These are phyloP conservation scores for sorghum (Sorghum bicolor) DNA, from an alignment of 176 grass and related monocot genomes.

Conservation along the genomic window DNA sequence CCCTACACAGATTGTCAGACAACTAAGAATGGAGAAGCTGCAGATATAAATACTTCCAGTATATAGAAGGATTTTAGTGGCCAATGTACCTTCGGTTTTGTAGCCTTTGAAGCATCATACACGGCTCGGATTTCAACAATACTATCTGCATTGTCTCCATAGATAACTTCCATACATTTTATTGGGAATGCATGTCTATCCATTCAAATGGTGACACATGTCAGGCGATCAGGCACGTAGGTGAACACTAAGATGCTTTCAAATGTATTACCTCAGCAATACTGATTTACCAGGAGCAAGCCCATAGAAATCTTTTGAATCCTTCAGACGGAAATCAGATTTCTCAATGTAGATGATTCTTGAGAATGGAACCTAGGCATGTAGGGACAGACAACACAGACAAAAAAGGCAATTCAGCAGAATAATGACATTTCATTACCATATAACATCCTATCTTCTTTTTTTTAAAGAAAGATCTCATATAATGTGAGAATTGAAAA, in stretches of 20 bases:
- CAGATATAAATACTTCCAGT: neutral
- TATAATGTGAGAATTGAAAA: neutral
- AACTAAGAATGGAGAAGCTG: neutral
- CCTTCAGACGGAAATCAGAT: constrained; percentile 84
- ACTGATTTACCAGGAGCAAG: constrained; percentile 88
- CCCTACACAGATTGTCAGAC: constrained; percentile 49
- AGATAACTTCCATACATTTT: constrained; percentile 78
- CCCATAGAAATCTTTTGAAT: constrained; percentile 91
- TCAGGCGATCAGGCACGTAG: neutral
- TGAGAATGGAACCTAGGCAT: constrained; percentile 59
- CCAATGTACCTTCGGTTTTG: constrained; percentile 69
- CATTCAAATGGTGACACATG: constrained; percentile 13
- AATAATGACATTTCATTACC: constrained; percentile 14
- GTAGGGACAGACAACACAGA: constrained; percentile 7
- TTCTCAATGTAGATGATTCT: constrained; percentile 62
- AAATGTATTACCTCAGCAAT: constrained; percentile 50
- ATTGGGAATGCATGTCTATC: constrained; percentile 87
- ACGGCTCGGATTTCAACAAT: constrained; percentile 72
- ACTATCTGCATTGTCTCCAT: constrained; percentile 54
- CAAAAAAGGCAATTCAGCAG: neutral
- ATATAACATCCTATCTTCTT: neutral
- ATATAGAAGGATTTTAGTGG: neutral
- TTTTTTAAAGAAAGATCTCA: neutral
- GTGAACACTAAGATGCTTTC: constrained; percentile 14
- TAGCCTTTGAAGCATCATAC: constrained; percentile 83